Conservation (phyloP, 2,329 filamentous ascomycete species). For the Pseudogymnoascus sp. region DNA sequence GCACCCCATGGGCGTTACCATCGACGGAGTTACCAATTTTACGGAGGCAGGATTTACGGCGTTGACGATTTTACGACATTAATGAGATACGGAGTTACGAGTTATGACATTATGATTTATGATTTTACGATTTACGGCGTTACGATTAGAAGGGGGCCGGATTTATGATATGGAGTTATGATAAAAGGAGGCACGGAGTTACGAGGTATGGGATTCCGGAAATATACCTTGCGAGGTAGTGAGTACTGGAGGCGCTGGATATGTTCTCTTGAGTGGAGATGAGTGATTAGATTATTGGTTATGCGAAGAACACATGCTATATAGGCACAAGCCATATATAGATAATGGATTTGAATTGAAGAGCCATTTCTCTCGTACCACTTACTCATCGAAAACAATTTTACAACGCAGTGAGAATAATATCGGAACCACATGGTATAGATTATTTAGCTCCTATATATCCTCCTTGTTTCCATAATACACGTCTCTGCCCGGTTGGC, state of each 20-base stretch:
- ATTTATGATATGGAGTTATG: background rate
- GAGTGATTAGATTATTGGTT: background rate
- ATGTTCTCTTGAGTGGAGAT: background rate
- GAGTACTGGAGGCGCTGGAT: background rate
- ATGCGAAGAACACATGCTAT: background rate
- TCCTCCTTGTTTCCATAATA: background rate
- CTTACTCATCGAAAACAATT: background rate
- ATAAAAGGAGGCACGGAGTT: background rate
- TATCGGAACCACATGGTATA: background rate
- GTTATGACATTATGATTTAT: constrained; percentile 10
- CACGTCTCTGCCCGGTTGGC: background rate
- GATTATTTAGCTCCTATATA: background rate
- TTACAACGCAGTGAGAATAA: background rate
- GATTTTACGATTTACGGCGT: constrained; percentile 6
- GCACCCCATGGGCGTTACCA: constrained; percentile 14
- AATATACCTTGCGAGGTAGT: background rate
- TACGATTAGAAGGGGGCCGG: background rate
- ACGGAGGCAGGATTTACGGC: background rate
- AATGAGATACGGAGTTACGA: constrained; percentile 12
- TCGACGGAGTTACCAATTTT: constrained; percentile 10
- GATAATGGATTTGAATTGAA: background rate
- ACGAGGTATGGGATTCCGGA: background rate
- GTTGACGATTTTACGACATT: constrained; percentile 11
- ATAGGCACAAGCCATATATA: background rate
- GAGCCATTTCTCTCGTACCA: background rate